Conservation (phyloP, 352 stramenopile species). For the Blastocystis sp. region DNA sequence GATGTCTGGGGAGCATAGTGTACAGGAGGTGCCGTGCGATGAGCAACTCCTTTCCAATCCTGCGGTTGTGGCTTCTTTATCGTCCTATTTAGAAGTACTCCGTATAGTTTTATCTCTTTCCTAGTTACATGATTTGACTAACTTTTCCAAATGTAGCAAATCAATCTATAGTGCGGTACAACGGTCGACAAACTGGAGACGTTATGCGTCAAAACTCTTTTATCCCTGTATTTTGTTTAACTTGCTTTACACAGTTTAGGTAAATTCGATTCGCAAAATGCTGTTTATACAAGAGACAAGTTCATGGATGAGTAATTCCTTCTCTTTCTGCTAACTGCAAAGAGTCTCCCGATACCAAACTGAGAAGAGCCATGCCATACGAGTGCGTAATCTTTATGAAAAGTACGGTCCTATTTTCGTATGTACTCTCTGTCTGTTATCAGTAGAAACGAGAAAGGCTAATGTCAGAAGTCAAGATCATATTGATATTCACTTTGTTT, state of each 20-base stretch:
- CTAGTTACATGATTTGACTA: not conserved
- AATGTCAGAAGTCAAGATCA: not conserved
- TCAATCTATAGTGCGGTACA: not conserved
- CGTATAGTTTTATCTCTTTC: too few species aligned
- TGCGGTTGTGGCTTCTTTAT: not conserved
- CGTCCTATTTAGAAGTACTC: not conserved
- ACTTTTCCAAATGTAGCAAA: not conserved
- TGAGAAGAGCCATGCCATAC: not conserved
- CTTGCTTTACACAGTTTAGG: not conserved
- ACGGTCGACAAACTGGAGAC: not conserved
- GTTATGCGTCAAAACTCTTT: not conserved
- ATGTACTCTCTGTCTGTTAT: not conserved
- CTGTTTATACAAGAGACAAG: not conserved
- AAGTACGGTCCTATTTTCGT: not conserved
- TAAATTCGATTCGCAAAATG: not conserved
- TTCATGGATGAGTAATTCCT: not conserved
- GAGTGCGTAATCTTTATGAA: not conserved
- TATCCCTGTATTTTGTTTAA: not conserved
- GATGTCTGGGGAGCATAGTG: not conserved
- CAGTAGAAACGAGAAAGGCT: not conserved
- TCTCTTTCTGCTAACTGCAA: not conserved
- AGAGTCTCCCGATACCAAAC: not conserved
- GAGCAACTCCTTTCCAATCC: not conserved
- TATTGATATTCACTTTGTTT: not conserved
- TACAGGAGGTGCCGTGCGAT: not conserved